phyloP scores from a whole-genome alignment of 179 eudicot genomes.

The Pouteria campechiana region DNA sequence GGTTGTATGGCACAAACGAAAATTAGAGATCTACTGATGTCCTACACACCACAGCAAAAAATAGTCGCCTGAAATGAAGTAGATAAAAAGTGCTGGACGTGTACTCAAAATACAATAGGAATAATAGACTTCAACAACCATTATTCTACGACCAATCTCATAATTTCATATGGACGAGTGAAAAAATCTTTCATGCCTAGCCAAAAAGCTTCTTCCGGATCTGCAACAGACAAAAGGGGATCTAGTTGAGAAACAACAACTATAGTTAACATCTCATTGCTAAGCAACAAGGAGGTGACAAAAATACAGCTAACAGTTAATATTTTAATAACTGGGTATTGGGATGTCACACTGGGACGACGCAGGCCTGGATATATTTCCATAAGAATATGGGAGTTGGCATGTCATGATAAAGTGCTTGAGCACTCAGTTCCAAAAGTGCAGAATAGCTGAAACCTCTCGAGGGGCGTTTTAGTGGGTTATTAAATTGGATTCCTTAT shows the following conservation, averaged over 20 bases:
- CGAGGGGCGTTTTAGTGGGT: too few relatives aligned
- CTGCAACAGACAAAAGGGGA: constrained; percentile 23
- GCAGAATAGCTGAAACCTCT: too few relatives aligned
- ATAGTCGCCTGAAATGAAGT: too few relatives aligned
- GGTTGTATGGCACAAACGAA: too few relatives aligned
- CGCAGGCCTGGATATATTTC: not conserved
- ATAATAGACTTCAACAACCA: too few relatives aligned
- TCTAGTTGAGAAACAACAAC: not conserved
- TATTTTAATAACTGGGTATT: not conserved
- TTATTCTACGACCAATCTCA: not conserved
- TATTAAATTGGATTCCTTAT: too few relatives aligned
- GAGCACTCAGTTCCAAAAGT: too few relatives aligned
- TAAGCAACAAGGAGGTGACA: not conserved
- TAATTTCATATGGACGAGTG: not conserved
- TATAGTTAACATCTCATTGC: too few relatives aligned
- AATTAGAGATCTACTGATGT: too few relatives aligned
- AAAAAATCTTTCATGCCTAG: constrained; percentile 16
- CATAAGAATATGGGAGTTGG: not conserved
- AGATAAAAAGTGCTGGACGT: too few relatives aligned
- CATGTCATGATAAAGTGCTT: not conserved
- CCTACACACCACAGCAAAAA: too few relatives aligned
- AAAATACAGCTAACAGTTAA: not conserved
- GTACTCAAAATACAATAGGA: too few relatives aligned
- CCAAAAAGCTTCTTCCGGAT: constrained; percentile 66
- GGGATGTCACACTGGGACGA: not conserved